phyloP scores from a whole-genome alignment of 2,329 filamentous ascomycete species.

The Ascosphaera aggregata region DNA sequence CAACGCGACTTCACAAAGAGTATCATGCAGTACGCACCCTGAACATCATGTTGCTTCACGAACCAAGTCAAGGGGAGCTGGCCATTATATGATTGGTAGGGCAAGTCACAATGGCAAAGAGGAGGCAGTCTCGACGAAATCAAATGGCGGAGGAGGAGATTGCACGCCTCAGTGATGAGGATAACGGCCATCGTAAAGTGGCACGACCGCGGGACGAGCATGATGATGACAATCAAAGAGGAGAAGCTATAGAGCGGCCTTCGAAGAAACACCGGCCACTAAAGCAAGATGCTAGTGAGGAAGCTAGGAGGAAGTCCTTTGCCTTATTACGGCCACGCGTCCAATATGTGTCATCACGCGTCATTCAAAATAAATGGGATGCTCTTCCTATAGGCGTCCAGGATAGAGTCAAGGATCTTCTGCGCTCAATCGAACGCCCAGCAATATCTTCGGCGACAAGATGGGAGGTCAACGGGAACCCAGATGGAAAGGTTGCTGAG shows the following conservation, averaged over 20 bases:
- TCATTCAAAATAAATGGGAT: slow-evolving; percentile 23
- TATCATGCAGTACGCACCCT: too few species aligned
- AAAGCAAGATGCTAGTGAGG: slow-evolving; percentile 2
- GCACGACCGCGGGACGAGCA: not conserved
- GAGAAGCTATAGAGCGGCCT: not conserved
- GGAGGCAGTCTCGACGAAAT: not conserved
- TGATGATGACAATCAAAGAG: slow-evolving; percentile 1
- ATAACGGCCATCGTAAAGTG: not conserved
- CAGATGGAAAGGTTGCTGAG: slow-evolving; percentile 10
- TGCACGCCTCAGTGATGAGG: not conserved
- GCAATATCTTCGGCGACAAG: slow-evolving; percentile 14
- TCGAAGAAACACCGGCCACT: slow-evolving; percentile 11
- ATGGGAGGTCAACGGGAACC: slow-evolving; percentile 8
- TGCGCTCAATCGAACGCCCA: slow-evolving; percentile 18
- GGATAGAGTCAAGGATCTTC: slow-evolving; percentile 19
- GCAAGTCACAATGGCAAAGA: not conserved
- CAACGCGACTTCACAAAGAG: too few species aligned
- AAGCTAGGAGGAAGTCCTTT: not conserved
- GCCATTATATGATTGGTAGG: not conserved
- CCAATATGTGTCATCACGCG: slow-evolving; percentile 19
- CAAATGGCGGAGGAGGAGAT: not conserved
- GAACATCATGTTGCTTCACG: too few species aligned
- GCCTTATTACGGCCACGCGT: slow-evolving; percentile 10
- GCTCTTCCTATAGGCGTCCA: slow-evolving; percentile 20
- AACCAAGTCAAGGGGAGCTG: too few species aligned